A percentile compares a stretch with the other conserved stretches of the same genome.
These are phyloP conservation scores for Raffaelea ambrosiae DNA, from an alignment of 2,329 filamentous ascomycete genomes.

Conservation along the genomic window DNA sequence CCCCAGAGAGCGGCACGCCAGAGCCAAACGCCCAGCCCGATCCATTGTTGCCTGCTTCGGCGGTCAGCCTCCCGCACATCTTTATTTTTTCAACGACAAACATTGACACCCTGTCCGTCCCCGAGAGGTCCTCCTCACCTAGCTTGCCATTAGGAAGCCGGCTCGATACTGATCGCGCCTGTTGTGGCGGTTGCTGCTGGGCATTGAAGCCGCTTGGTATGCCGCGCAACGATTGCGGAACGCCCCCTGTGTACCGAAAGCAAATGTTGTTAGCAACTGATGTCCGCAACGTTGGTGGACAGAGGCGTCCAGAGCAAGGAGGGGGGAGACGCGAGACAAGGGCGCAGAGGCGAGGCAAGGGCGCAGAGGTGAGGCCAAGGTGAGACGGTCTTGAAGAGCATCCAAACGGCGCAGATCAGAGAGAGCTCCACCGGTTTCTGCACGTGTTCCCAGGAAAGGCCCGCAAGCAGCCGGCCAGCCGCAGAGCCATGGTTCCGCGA, in stretches of 20 bases:
- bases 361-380: not conserved
- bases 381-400: not conserved
- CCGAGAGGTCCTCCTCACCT: conserved; percentile 44
- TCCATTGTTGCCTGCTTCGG: conserved; percentile 35
- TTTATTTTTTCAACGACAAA: too few species aligned
- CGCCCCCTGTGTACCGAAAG: conserved; percentile 35
- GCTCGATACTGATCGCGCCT: conserved; percentile 44
- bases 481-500: too few species aligned
- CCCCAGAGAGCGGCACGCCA: conserved; percentile 48
- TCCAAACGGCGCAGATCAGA: too few species aligned
- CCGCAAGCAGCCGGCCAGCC: too few species aligned
- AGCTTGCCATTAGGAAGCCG: conserved; percentile 59
- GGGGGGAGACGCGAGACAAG: not conserved
- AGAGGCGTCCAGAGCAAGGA: not conserved
- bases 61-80: not conserved
- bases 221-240: conserved; percentile 54
- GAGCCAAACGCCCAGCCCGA: conserved; percentile 56
- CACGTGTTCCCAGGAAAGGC: too few species aligned
- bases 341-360: not conserved
- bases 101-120: too few species aligned
- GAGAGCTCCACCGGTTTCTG: too few species aligned
- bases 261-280: too few species aligned
- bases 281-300: not conserved
- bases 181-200: conserved; percentile 43
- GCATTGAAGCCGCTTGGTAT: conserved; percentile 52